Evolutionary conservation across 352 stramenopile species (phyloP), one percentile per base, ranked within the genome.

Genomic region (Globisporangium radiosum): DNA sequence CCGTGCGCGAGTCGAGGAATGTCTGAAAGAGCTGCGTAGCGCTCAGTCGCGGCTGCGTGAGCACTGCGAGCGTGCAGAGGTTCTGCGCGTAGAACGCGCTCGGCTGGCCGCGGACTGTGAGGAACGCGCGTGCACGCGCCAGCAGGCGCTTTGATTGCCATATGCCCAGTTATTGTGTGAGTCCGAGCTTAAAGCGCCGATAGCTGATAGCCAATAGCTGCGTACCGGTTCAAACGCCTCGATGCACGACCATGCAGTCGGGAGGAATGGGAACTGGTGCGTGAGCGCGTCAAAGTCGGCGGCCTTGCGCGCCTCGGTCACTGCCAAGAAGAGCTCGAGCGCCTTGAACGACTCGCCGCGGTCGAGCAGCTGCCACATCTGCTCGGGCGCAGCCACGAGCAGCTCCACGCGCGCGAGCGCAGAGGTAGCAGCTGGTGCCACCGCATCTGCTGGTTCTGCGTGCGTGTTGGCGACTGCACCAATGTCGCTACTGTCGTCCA

Each of bases 281-380:
- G 74, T 59, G 7, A 60, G 50, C 5, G 39, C 25, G 11, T 65
- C 70, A 0, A 65, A 51, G 0, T 71, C 59, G 0, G 59, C 53
- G 7, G 66, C 59, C 9, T 60, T 52, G 54, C 78, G 72, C 5
- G 80, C 60, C 7, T 38, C 40, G 8, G 73, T 72, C 0, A 77
- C 81, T 47, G 57, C 42, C 45, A 78, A 65, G 57, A 81, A 88
- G 19, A 84, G 51, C 33, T 71, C 53, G 14, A 92, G 59, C 0
- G 81, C 77, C 47, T 78, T 56, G 47, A 85, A 70, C 0, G 69
- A 70, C 51, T 90, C 72, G 56, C 82, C 85, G 57, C 69, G 60
- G 63, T 94, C 82, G 52, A 94, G 59, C 15, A 73, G 40, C 50
- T 77, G 68, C 82, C 85, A 94, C 63, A 94, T 81, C 37, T 73